These are phyloP conservation scores for Plasmodium reichenowi DNA, from an alignment of 169 alveolate genomes.

Conservation along the genomic window DNA sequence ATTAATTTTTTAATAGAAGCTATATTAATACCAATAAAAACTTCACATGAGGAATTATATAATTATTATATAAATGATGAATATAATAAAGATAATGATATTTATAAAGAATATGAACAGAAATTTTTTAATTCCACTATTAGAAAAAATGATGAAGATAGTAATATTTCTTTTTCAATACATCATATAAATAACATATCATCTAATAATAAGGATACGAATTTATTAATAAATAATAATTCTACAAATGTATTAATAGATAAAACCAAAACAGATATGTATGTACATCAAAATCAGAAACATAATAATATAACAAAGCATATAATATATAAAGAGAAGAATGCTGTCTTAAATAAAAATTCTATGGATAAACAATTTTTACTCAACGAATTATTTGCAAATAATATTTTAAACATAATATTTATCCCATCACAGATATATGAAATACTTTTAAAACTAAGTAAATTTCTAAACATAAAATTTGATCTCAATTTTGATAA, in stretches of 20 bases:
- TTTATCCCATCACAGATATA: slow-evolving; percentile 75
- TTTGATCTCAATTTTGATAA: slow-evolving; percentile 74
- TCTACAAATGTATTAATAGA: not conserved
- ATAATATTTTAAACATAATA: slow-evolving; percentile 55
- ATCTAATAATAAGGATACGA: too few relatives aligned
- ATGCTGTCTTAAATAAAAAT: not conserved
- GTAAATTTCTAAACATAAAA: slow-evolving; percentile 42
- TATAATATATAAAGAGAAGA: not conserved
- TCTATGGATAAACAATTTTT: slow-evolving; percentile 40
- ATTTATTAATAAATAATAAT: not conserved
- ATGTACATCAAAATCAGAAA: not conserved
- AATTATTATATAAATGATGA: slow-evolving; percentile 54
- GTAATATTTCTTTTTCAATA: not conserved
- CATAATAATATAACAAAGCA: not conserved
- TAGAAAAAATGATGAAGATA: not conserved
- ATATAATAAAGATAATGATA: slow-evolving; percentile 35
- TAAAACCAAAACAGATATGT: not conserved
- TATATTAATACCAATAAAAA: slow-evolving; percentile 53
- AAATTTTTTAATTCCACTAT: slow-evolving; percentile 11
- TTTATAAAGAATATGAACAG: slow-evolving; percentile 43
- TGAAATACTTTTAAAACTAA: slow-evolving; percentile 37
- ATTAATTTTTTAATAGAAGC: slow-evolving; percentile 61
- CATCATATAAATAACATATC: not conserved
- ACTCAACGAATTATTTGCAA: slow-evolving; percentile 71
- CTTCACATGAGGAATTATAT: slow-evolving; percentile 60